Conservation (phyloP, 768 basidiomycete species). For the Auricularia cornea region DNA sequence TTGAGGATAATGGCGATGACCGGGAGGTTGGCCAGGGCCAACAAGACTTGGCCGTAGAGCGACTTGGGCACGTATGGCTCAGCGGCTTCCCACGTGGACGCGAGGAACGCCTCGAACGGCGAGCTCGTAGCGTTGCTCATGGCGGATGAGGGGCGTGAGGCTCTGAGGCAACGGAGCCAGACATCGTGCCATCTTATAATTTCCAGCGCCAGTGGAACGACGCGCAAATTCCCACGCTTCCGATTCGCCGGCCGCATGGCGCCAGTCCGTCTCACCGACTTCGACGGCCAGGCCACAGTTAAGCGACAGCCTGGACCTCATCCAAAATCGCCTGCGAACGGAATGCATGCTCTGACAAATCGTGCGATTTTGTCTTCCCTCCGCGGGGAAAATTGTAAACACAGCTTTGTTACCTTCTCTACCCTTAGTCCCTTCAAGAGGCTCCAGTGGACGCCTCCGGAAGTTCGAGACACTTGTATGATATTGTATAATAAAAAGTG, state of each 20-base stretch:
- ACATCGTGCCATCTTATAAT: background rate
- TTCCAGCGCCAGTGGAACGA: background rate
- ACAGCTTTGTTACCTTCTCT: too few relatives aligned
- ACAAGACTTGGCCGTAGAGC: slow-evolving; percentile 21
- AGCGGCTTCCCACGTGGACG: slow-evolving; percentile 4
- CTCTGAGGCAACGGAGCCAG: background rate
- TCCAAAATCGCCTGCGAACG: too few relatives aligned
- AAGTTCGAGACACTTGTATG: too few relatives aligned
- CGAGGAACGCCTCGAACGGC: background rate
- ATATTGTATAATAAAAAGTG: too few relatives aligned
- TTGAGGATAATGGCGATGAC: slow-evolving; percentile 63
- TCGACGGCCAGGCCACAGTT: too few relatives aligned
- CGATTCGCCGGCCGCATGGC: slow-evolving; percentile 13
- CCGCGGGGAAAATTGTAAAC: too few relatives aligned
- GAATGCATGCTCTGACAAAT: too few relatives aligned
- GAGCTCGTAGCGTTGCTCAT: slow-evolving; percentile 8
- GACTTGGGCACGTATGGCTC: slow-evolving; percentile 4
- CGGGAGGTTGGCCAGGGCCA: slow-evolving; percentile 54
- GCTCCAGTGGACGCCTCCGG: too few relatives aligned
- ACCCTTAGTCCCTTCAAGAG: too few relatives aligned
- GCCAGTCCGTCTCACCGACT: too few relatives aligned
- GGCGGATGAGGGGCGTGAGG: background rate
- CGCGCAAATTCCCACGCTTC: background rate
- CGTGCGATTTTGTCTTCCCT: too few relatives aligned
- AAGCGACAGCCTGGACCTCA: too few relatives aligned